Evolutionary conservation across 371 early-diverging fungal genomes (phyloP), one percentile per base, ranked within the genome.

Genomic region (Choanephora cucurbitarum): DNA sequence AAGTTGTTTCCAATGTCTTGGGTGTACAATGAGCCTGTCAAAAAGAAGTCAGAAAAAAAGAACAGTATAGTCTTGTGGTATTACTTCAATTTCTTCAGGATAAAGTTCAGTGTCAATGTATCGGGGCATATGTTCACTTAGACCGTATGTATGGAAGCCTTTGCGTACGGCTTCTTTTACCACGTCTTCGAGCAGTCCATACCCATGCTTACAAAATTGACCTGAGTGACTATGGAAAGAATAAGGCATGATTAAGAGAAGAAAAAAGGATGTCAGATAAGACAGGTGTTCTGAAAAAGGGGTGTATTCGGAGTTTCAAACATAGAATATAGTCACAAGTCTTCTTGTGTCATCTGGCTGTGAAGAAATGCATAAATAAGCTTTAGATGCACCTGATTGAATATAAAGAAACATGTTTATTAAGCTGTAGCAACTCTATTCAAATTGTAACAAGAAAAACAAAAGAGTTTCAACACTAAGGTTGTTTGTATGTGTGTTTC

Each of bases 91-190:
- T 69, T 94, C 95, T 66, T 94, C 95, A 1, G 93, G 93, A 62
- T 94, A 94, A 18, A 92, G 78, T 55, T 93, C 87, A 32, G 79
- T 63, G 3, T 53, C 52, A 1, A 72, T 65, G 55, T 77, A 82
- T 10, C 95, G 82, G 15, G 93, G 92, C 80, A 91, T 87, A 63
- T 94, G 95, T 63, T 94, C 95, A 1, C 86, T 82, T 15, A 94
- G 67, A 2, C 92, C 92, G 60, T 85, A 89, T 1, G 66, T 66
- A 8, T 64, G 55, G 72, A 92, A 92, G 3, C 79, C 79, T 24
- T 79, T 75, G 4, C 72, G 70, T 53, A 91, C 80, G n/a, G 91
- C 93, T 46, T 79, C 72, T 45, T 79, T 67, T 1, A 94, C 83
- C 8, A 89, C 86, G 17, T 88, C 79, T 57, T 91, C 91, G 5